Conservation (phyloP, 1,139 yeast genomes). For the Hanseniaspora sp. region DNA sequence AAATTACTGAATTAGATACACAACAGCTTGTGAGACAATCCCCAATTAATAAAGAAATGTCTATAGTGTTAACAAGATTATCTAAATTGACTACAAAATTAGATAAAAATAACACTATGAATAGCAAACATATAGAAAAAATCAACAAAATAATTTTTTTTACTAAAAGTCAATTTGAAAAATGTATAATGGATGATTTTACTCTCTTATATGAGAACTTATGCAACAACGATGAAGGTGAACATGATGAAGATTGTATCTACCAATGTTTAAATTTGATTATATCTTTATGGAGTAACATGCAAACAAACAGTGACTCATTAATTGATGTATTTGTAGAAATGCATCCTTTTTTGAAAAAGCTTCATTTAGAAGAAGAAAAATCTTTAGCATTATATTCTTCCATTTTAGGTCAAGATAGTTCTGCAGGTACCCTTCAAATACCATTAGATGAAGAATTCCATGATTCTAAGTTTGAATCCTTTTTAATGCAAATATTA, state of each 20-base stretch:
- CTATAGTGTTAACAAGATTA: background rate
- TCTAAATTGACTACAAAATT: background rate
- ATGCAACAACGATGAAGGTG: constrained; percentile 1
- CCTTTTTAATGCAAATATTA: background rate
- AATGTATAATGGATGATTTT: constrained; percentile 6
- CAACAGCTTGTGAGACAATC: background rate
- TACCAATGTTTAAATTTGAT: constrained; percentile 6
- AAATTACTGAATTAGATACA: constrained; percentile 8
- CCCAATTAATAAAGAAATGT: background rate
- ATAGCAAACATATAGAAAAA: background rate
- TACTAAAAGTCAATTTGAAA: constrained; percentile 1
- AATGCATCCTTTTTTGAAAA: constrained; percentile 9
- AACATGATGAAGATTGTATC: constrained; percentile 8
- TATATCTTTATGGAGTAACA: constrained; percentile 4
- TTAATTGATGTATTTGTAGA: constrained; percentile 9
- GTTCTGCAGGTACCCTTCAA: background rate
- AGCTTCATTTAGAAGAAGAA: background rate
- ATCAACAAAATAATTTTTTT: background rate
- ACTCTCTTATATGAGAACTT: constrained; percentile 7
- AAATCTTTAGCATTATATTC: background rate
- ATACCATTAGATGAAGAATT: background rate
- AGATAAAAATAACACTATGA: background rate
- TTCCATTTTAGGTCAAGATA: background rate
- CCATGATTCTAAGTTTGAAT: constrained; percentile 10
- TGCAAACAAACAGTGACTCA: background rate